phyloP scores from a whole-genome alignment of 441 rosid genomes.

The Dalechampia spathulata region DNA sequence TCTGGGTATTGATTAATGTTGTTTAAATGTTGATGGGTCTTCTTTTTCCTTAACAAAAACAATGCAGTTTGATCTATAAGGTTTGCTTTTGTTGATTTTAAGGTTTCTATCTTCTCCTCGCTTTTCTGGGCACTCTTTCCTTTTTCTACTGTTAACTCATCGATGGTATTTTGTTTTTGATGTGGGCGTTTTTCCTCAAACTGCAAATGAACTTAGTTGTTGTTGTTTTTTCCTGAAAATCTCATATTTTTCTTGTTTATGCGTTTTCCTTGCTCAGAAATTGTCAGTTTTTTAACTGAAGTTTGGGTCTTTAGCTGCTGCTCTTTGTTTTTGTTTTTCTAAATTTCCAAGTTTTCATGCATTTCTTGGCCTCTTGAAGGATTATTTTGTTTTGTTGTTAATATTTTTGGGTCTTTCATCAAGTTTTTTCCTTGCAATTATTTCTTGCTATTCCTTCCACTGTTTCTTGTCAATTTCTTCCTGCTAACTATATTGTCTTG shows the following conservation, averaged over 20 bases:
- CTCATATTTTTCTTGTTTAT: neutral
- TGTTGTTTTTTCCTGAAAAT: neutral
- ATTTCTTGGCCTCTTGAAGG: neutral
- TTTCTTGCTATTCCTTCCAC: neutral
- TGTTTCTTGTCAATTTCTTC: neutral
- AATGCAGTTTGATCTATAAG: slow-evolving; percentile 19
- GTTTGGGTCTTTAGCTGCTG: neutral
- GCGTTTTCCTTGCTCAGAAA: neutral
- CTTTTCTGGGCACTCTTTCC: neutral
- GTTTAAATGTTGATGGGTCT: neutral
- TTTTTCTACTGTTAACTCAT: neutral
- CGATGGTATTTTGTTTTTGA: neutral
- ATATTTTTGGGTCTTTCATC: neutral
- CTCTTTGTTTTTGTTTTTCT: neutral
- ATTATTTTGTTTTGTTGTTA: neutral
- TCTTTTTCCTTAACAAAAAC: slow-evolving; percentile 7
- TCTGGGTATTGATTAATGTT: neutral
- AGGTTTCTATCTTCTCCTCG: neutral
- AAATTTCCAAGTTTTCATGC: no score
- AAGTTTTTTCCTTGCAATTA: neutral
- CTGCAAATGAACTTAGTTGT: neutral
- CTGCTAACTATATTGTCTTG: neutral
- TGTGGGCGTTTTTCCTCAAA: neutral
- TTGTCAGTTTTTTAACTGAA: neutral
- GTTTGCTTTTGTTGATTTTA: slow-evolving; percentile 7